Base-by-base conservation (phyloP, 768 basidiomycete species). In the Tricholoma saponaceum region DNA sequence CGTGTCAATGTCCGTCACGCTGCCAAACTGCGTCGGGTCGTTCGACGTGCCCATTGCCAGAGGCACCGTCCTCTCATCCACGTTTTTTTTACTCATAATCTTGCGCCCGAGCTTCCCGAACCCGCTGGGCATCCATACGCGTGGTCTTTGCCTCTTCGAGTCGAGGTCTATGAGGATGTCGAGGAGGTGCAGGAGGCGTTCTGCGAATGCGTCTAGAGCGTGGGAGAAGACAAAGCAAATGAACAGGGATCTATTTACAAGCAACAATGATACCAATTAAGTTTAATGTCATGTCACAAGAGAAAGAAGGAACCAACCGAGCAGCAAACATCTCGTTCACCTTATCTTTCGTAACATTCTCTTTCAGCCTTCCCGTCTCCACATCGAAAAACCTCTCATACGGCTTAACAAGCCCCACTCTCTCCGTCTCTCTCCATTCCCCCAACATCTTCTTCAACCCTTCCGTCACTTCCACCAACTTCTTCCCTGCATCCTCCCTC, bases 181-280 rank as follows among this genome's bases (percentile, higher is more conserved):
- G 22, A 79, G 59, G 4, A 78, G 59, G 13, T 66, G 67, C 12
- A 67, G 58, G 2, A 78, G 66, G 8, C 71, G 67, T 10, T 75
- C 72, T 0, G 76, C 70, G 43, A 77, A 79, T 1, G 72, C 71
- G 22, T 78, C 73, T 9, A 80, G 60, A 26, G 75, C 70, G 56
- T 76, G 76, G 37, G 72, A 72, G 64, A 78, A 79, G 1, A 79
- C 76, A 54, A 79, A 79, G 47, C 76, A 77, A 13, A 76, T 67
- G 55, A 74, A 80, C 2, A 80, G 67, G 3, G 79, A 76, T 30
- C 78, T 78, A 52, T 18, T 20, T 18, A 44, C 13, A 47, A 54
- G 14, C 8, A 23, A 33, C 9, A 9, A 37, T 35, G 28, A 43
- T 18, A 20, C 22, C 7, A 43, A 22, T 26, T n/a, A 58, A 30